Evolutionary conservation across 164 flowering plant species (phyloP).

Genomic region (Cinnamomum micranthum): DNA sequence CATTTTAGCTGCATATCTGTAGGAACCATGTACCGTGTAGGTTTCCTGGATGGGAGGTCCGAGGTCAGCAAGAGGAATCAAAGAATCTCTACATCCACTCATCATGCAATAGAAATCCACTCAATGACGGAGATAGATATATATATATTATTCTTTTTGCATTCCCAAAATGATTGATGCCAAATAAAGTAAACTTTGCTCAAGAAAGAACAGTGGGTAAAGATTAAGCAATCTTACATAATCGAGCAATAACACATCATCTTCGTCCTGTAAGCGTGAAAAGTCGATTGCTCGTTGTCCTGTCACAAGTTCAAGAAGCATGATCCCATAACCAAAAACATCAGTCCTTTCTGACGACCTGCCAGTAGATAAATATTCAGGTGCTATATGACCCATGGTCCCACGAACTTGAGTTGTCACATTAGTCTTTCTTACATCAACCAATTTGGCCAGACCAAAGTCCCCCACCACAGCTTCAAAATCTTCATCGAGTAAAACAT

Average conservation of each 20-base stretch:
- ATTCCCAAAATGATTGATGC: too few relatives aligned
- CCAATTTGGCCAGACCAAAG: constrained; percentile 81
- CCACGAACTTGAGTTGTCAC: constrained; percentile 93
- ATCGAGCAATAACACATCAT: constrained; percentile 80
- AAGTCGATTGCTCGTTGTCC: constrained; percentile 89
- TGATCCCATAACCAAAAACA: constrained; percentile 86
- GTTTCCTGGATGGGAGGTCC: too few relatives aligned
- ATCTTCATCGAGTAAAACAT: constrained; percentile 75
- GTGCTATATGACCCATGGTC: constrained; percentile 96
- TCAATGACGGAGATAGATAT: too few relatives aligned
- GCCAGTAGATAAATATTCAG: constrained; percentile 89
- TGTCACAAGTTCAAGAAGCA: constrained; percentile 84
- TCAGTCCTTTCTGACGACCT: constrained; percentile 86
- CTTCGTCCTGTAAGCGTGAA: constrained; percentile 83
- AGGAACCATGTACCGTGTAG: too few relatives aligned
- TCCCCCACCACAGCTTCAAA: constrained; percentile 96
- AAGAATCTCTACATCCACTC: too few relatives aligned
- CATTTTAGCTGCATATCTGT: too few relatives aligned
- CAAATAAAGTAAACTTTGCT: too few relatives aligned
- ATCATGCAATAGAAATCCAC: too few relatives aligned
- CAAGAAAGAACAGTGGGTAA: constrained; percentile 9
- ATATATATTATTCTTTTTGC: too few relatives aligned
- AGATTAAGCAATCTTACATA: constrained; percentile 51
- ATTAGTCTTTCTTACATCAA: constrained; percentile 70
- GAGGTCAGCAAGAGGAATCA: too few relatives aligned